phyloP scores from a whole-genome alignment of 768 basidiomycete species.

The Leccinum pellstonianum region DNA sequence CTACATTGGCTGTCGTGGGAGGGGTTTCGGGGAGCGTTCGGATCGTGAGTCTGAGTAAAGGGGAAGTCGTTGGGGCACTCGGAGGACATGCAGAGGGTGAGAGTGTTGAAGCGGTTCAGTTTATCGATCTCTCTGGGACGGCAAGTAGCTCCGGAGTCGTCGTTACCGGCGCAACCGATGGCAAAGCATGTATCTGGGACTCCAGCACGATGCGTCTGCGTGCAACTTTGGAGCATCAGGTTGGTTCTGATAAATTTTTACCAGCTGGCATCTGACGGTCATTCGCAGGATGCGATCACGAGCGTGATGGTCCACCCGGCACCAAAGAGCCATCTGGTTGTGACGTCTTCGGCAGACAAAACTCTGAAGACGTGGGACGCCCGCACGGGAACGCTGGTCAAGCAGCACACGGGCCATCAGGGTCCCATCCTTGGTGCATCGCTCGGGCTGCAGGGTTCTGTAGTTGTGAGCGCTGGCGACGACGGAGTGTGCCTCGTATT shows the following conservation, averaged over 20 bases:
- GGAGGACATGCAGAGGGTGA: conserved; percentile 85
- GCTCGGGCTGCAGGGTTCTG: conserved; percentile 64
- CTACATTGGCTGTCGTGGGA: conserved; percentile 89
- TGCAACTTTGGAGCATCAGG: conserved; percentile 79
- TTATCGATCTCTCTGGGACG: conserved; percentile 71
- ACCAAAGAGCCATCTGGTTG: conserved; percentile 73
- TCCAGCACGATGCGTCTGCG: conserved; percentile 81
- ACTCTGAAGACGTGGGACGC: conserved; percentile 92
- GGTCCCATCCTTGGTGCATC: conserved; percentile 75
- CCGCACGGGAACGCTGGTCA: conserved; percentile 74
- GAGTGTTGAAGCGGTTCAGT: conserved; percentile 83
- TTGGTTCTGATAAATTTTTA: conserved; percentile 35
- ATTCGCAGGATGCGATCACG: conserved; percentile 80
- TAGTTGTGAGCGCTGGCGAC: conserved; percentile 87
- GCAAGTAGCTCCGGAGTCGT: conserved; percentile 54
- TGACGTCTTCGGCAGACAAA: conserved; percentile 85
- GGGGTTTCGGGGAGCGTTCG: conserved; percentile 83
- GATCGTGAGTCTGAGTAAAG: conserved; percentile 83
- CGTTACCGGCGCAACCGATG: conserved; percentile 89
- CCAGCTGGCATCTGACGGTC: conserved; percentile 4
- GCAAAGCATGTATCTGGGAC: conserved; percentile 95
- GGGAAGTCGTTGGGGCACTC: conserved; percentile 74
- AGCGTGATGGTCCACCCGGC: conserved; percentile 70
- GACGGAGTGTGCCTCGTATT: conserved; percentile 87
- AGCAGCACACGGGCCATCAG: conserved; percentile 80